Percentiles rank a stretch among this genome's conserved stretches.
Evolutionary conservation across 106 monocot species (phyloP).

Genomic region (Gastrodia elata): DNA sequence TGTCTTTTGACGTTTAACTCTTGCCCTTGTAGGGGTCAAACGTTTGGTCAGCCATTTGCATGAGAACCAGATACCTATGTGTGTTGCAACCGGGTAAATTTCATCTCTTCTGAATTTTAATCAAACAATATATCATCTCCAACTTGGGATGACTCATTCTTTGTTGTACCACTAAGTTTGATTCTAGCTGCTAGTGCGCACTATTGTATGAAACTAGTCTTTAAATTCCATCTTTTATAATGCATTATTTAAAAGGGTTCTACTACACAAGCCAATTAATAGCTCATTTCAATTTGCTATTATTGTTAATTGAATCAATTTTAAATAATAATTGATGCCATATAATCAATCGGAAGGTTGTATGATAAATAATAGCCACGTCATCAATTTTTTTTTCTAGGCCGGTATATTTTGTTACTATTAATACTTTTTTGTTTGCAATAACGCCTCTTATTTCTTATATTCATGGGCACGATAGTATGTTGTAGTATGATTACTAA

Average conservation of each 20-base stretch:
- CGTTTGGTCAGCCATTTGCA: conserved; percentile 65
- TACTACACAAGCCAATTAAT: too few relatives aligned
- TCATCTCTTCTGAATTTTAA: not conserved
- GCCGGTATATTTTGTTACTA: too few relatives aligned
- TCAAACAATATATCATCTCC: not conserved
- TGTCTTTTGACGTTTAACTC: not conserved
- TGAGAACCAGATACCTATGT: conserved; percentile 77
- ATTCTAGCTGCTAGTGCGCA: not conserved
- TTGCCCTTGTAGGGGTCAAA: conserved; percentile 49
- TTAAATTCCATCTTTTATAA: not conserved
- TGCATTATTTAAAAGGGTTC: not conserved
- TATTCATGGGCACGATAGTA: not conserved
- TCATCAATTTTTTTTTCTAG: too few relatives aligned
- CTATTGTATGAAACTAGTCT: not conserved
- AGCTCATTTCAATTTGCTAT: too few relatives aligned
- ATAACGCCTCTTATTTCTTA: too few relatives aligned
- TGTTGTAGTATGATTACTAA: too few relatives aligned
- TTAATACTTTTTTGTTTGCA: not conserved
- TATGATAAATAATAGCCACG: too few relatives aligned
- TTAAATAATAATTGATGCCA: too few relatives aligned
- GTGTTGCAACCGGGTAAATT: conserved; percentile 87
- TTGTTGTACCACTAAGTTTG: too few relatives aligned
- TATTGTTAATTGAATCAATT: too few relatives aligned
- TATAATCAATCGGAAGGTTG: too few relatives aligned
- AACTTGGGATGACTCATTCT: too few relatives aligned